A percentile compares a stretch with the other conserved stretches of the same genome.
These are phyloP conservation scores for Claviceps digitariae DNA, from an alignment of 2,329 filamentous ascomycete species.

Conservation along the genomic window DNA sequence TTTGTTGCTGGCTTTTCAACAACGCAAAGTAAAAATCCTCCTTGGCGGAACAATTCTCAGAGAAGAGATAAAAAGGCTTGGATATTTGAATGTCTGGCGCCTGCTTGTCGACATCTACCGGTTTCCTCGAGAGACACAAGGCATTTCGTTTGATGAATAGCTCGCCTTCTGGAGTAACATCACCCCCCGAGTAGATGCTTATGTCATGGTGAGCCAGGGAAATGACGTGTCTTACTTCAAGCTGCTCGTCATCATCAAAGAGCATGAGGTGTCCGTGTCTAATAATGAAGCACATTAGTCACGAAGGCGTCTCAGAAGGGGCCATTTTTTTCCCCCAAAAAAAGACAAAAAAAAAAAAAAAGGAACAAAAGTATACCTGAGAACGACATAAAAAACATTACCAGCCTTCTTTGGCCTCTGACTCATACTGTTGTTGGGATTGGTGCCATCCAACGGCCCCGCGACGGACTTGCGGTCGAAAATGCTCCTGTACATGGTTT, in stretches of 20 bases:
- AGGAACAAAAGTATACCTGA: slow-evolving; percentile 46
- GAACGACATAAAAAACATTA: slow-evolving; percentile 86
- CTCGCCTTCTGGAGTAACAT: slow-evolving; percentile 73
- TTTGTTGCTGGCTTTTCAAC: slow-evolving; percentile 67
- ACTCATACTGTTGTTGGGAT: slow-evolving; percentile 30
- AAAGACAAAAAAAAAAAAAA: neutral
- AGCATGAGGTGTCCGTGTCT: slow-evolving; percentile 95
- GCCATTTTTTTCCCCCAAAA: neutral
- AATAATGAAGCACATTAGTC: slow-evolving; percentile 2
- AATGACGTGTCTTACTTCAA: slow-evolving; percentile 93
- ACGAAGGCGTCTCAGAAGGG: neutral
- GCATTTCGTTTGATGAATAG: slow-evolving; percentile 93
- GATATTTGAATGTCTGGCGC: slow-evolving; percentile 44
- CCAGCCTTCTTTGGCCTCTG: slow-evolving; percentile 52
- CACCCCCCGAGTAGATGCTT: slow-evolving; percentile 70
- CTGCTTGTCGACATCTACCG: slow-evolving; percentile 34
- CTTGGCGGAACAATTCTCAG: slow-evolving; percentile 88
- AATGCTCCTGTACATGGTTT: slow-evolving; percentile 93
- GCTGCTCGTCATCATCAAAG: slow-evolving; percentile 87
- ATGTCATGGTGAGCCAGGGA: slow-evolving; percentile 80
- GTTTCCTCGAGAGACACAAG: slow-evolving; percentile 60
- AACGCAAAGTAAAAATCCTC: slow-evolving; percentile 97
- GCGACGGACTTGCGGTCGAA: slow-evolving; percentile 62
- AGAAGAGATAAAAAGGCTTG: slow-evolving; percentile 88
- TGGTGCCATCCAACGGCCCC: slow-evolving; percentile 34